Evolutionary conservation across 805 yeast genomes (phyloP).

Genomic region (Saccharomycodes ludwigii): DNA sequence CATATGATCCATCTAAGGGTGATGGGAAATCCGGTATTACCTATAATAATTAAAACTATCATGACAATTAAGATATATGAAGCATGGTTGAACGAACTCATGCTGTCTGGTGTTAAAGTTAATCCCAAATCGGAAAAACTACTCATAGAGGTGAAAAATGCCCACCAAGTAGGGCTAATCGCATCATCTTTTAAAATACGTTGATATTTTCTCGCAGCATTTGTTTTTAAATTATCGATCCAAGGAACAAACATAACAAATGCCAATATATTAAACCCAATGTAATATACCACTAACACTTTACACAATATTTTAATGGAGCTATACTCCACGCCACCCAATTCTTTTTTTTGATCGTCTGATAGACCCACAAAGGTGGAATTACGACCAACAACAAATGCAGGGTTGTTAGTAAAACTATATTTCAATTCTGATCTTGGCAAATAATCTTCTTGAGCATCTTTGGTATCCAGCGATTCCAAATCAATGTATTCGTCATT

Average conservation of each 20-base stretch:
- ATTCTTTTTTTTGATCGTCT: slow-evolving; percentile 77
- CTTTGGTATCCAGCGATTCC: slow-evolving; percentile 2
- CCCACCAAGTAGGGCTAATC: slow-evolving; percentile 85
- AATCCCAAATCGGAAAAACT: slow-evolving; percentile 79
- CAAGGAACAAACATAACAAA: slow-evolving; percentile 49
- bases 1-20: slow-evolving; percentile 72
- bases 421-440: slow-evolving; percentile 36
- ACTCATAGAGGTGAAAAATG: slow-evolving; percentile 68
- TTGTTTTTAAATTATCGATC: slow-evolving; percentile 22
- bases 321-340: slow-evolving; percentile 95
- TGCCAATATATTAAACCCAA: slow-evolving; percentile 61
- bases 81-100: slow-evolving; percentile 52
- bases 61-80: slow-evolving; percentile 52
- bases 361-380: slow-evolving; percentile 79
- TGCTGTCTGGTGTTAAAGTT: slow-evolving; percentile 71
- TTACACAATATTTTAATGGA: slow-evolving; percentile 67
- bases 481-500: slow-evolving; percentile 6
- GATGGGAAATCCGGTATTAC: slow-evolving; percentile 92
- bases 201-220: slow-evolving; percentile 26
- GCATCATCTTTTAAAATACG: slow-evolving; percentile 40
- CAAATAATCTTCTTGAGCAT: slow-evolving; percentile 7
- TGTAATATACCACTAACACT: slow-evolving; percentile 51
- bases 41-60: slow-evolving; percentile 68
- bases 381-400: slow-evolving; percentile 62
- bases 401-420: slow-evolving; percentile 88